Percentiles rank a stretch among this genome's conserved stretches.
phyloP scores from a whole-genome alignment of 1,139 yeast species.

The Pneumocystis carinii region DNA sequence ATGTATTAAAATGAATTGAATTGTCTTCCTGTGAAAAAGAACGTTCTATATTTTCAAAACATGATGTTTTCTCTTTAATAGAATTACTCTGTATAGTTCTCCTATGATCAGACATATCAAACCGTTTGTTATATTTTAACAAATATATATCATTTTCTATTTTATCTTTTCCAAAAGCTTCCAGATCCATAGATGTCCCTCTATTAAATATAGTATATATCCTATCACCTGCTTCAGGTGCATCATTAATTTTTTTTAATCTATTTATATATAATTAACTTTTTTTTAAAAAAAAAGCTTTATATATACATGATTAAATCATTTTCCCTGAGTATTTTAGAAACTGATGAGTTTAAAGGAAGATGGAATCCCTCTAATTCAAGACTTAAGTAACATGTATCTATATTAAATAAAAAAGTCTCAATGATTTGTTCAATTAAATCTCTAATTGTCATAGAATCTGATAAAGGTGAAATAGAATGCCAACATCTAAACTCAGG shows the following conservation, averaged over 20 bases:
- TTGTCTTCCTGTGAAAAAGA: neutral
- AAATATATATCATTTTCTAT: neutral
- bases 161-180: neutral
- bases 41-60: neutral
- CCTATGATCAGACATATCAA: neutral
- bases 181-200: neutral
- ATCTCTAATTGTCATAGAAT: neutral
- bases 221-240: too few species aligned
- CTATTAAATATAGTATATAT: neutral
- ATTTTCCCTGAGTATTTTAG: neutral
- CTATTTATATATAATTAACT: neutral
- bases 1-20: neutral
- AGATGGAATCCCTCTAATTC: neutral
- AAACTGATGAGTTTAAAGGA: neutral
- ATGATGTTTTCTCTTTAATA: neutral
- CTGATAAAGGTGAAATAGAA: neutral
- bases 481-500: neutral
- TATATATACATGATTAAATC: neutral
- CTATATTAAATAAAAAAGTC: neutral
- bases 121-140: neutral
- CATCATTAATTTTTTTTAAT: neutral
- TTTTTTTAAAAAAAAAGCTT: neutral
- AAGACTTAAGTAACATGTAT: neutral
- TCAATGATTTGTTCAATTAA: neutral
- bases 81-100: neutral